Evolutionary conservation across 2,329 filamentous ascomycete species (phyloP).

Genomic region (Elsinoe arachidis): DNA sequence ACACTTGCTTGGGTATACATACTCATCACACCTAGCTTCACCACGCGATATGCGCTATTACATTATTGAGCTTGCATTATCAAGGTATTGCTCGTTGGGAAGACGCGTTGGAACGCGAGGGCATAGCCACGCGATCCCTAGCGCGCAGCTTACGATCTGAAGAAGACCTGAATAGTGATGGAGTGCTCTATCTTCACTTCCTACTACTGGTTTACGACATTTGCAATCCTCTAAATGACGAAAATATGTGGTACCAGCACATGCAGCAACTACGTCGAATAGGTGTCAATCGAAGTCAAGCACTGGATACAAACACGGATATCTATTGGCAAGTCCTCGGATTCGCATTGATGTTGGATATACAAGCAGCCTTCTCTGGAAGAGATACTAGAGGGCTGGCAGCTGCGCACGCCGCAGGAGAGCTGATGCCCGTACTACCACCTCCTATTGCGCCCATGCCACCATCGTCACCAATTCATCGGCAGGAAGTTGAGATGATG

Average conservation of each 20-base stretch:
- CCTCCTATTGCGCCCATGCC: constrained; percentile 8
- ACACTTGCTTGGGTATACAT: not conserved
- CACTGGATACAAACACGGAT: constrained; percentile 30
- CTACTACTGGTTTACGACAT: constrained; percentile 50
- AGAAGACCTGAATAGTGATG: constrained; percentile 47
- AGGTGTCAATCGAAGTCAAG: constrained; percentile 38
- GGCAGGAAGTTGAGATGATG: constrained; percentile 9
- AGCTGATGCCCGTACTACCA: not conserved
- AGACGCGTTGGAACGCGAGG: constrained; percentile 47
- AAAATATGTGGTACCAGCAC: constrained; percentile 48
- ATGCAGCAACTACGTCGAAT: constrained; percentile 45
- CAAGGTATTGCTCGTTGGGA: constrained; percentile 37
- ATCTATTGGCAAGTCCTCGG: constrained; percentile 45
- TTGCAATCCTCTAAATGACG: constrained; percentile 34
- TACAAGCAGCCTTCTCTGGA: constrained; percentile 43
- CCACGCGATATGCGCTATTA: constrained; percentile 51
- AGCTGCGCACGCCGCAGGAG: not conserved
- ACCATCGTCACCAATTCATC: not conserved
- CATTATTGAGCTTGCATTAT: constrained; percentile 44
- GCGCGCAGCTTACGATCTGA: constrained; percentile 36
- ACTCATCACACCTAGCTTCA: constrained; percentile 36
- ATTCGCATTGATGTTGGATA: constrained; percentile 47
- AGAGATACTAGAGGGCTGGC: constrained; percentile 1
- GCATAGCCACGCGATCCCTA: constrained; percentile 36
- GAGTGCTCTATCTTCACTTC: constrained; percentile 49